These are phyloP conservation scores for Mariannaea sp. DNA, from an alignment of 2,329 filamentous ascomycete genomes.

Conservation along the genomic window DNA sequence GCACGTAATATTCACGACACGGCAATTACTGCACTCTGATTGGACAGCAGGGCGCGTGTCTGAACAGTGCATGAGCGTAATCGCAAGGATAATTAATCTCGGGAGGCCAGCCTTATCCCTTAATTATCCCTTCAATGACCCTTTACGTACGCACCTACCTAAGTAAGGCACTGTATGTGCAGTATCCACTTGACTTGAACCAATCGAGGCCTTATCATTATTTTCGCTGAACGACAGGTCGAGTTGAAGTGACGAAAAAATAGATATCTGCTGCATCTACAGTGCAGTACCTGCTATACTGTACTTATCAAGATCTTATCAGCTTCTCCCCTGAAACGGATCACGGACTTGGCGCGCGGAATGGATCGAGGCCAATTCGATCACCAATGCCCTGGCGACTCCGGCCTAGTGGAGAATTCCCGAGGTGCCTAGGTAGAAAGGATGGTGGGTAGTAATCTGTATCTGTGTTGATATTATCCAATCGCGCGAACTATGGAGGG, in stretches of 20 bases:
- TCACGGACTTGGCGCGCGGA: constrained; percentile 4
- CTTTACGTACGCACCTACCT: background rate
- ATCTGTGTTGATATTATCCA: too few species aligned
- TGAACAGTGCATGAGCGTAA: constrained; percentile 4
- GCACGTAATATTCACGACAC: constrained; percentile 20
- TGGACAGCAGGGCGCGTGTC: constrained; percentile 11
- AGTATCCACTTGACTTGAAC: too few species aligned
- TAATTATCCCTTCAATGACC: constrained; percentile 4
- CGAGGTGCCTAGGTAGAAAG: too few species aligned
- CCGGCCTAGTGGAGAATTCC: constrained; percentile 9
- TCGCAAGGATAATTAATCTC: constrained; percentile 21
- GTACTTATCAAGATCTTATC: constrained; percentile 22
- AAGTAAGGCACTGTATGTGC: too few species aligned
- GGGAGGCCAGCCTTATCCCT: constrained; percentile 12
- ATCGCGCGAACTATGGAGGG: too few species aligned
- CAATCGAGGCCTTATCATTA: constrained; percentile 1
- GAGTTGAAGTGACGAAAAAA: too few species aligned
- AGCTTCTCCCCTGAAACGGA: background rate
- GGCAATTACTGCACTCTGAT: constrained; percentile 13
- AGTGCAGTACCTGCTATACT: too few species aligned
- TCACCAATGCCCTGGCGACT: constrained; percentile 6
- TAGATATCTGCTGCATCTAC: too few species aligned
- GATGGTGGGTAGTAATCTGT: too few species aligned
- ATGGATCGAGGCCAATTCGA: constrained; percentile 20
- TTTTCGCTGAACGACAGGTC: background rate